A percentile compares a stretch with the other conserved stretches of the same genome.
These are phyloP conservation scores for Zasmidium angulare DNA, from an alignment of 2,329 filamentous ascomycete species.

Conservation along the genomic window DNA sequence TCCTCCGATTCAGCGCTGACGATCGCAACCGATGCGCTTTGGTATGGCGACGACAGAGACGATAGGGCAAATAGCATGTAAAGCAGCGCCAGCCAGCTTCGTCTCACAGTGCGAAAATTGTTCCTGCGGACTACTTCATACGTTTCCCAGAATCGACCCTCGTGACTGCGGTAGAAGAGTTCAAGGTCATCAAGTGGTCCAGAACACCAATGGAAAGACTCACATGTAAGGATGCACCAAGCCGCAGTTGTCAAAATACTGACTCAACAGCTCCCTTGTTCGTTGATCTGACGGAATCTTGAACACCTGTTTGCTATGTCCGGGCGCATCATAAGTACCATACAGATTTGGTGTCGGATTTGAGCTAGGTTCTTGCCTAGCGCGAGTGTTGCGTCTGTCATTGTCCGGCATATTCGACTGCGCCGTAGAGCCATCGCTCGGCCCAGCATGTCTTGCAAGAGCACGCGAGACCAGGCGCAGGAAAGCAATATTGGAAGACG, in stretches of 20 bases:
- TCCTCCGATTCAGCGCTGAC: conserved; percentile 6
- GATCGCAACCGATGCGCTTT: not conserved
- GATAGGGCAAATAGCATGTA: conserved; percentile 9
- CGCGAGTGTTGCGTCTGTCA: not conserved
- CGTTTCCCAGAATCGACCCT: conserved; percentile 9
- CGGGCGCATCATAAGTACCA: not conserved
- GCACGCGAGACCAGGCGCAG: conserved; percentile 9
- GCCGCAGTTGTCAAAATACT: conserved; percentile 9
- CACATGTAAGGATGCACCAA: conserved; percentile 8
- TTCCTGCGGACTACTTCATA: conserved; percentile 6
- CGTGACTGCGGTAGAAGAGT: no score
- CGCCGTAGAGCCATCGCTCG: not conserved
- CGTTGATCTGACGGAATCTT: conserved; percentile 5
- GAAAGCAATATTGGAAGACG: conserved; percentile 17
- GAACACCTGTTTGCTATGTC: not conserved
- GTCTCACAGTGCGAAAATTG: conserved; percentile 1
- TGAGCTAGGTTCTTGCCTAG: not conserved
- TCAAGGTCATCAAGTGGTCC: no score
- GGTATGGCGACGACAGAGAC: conserved; percentile 5
- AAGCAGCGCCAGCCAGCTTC: conserved; percentile 12
- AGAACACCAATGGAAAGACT: no score
- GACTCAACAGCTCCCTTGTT: not conserved
- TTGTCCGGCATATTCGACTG: not conserved
- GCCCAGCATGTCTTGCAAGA: conserved; percentile 3
- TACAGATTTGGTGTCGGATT: not conserved